Conservation (phyloP, 305 asterid species). For the Fraxinus sp. region DNA sequence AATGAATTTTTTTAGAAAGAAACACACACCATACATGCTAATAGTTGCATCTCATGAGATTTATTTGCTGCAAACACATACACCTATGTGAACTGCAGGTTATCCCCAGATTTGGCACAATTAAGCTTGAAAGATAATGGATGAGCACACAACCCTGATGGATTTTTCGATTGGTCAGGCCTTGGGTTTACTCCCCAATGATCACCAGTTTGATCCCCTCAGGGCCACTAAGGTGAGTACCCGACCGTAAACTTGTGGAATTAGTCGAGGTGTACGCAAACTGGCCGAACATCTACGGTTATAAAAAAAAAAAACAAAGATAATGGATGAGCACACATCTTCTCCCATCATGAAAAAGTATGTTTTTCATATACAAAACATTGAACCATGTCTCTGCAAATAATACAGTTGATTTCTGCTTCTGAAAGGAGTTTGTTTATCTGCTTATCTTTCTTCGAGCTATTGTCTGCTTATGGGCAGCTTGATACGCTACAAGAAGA, state of each 20-base stretch:
- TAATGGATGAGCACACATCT: neutral
- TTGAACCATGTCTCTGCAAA: conserved; percentile 9
- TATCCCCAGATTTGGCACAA: neutral
- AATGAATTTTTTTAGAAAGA: too few relatives aligned
- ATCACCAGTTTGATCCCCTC: too few relatives aligned
- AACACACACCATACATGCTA: neutral
- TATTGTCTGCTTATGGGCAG: conserved; percentile 48
- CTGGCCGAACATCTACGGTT: too few relatives aligned
- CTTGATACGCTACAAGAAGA: conserved; percentile 90
- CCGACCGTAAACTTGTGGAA: too few relatives aligned
- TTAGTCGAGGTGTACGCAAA: too few relatives aligned
- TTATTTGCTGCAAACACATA: neutral
- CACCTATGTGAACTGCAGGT: neutral
- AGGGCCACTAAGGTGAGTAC: too few relatives aligned
- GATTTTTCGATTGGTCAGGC: too few relatives aligned
- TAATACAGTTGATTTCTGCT: conserved; percentile 12
- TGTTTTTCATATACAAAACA: conserved; percentile 14
- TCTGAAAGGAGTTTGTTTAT: conserved; percentile 6
- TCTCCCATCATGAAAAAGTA: conserved; percentile 83
- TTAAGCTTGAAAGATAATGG: neutral
- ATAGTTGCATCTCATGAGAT: neutral
- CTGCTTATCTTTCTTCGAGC: conserved; percentile 24
- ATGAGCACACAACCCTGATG: too few relatives aligned
- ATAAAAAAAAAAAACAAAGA: too few relatives aligned
- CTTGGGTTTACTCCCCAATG: too few relatives aligned